phyloP scores from a whole-genome alignment of 2,329 filamentous ascomycete genomes.

The Sordariomycetes sp. region DNA sequence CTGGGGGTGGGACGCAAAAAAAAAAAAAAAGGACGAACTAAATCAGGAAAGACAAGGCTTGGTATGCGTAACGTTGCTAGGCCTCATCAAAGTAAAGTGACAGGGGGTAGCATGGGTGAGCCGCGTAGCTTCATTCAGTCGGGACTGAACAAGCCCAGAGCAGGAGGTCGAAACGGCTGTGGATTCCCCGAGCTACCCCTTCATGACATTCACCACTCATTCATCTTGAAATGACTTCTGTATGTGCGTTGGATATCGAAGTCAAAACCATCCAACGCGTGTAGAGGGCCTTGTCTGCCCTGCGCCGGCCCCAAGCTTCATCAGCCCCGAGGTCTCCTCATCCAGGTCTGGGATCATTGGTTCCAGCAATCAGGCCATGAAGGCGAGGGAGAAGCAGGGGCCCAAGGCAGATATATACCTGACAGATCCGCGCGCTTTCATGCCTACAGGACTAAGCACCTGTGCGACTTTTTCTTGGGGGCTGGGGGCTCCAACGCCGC shows the following conservation, averaged over 20 bases:
- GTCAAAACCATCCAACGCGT: neutral
- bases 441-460: slow-evolving; percentile 57
- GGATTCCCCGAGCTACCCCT: neutral
- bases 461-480: slow-evolving; percentile 65
- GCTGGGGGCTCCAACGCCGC: slow-evolving; percentile 83
- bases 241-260: neutral
- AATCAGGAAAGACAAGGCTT: neutral
- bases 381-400: neutral
- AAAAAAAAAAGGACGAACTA: slow-evolving; percentile 7
- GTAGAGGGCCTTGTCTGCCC: neutral
- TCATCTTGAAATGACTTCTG: neutral
- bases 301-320: neutral
- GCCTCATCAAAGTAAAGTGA: neutral
- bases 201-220: neutral
- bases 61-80: neutral
- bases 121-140: neutral
- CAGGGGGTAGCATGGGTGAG: neutral
- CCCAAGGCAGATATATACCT: neutral
- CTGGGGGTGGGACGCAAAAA: neutral
- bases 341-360: neutral
- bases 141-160: neutral
- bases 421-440: neutral
- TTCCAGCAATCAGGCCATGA: neutral
- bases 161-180: neutral
- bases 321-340: neutral